These are phyloP conservation scores for Eucommia ulmoides DNA, from an alignment of 257 asterid genomes.

Conservation along the genomic window DNA sequence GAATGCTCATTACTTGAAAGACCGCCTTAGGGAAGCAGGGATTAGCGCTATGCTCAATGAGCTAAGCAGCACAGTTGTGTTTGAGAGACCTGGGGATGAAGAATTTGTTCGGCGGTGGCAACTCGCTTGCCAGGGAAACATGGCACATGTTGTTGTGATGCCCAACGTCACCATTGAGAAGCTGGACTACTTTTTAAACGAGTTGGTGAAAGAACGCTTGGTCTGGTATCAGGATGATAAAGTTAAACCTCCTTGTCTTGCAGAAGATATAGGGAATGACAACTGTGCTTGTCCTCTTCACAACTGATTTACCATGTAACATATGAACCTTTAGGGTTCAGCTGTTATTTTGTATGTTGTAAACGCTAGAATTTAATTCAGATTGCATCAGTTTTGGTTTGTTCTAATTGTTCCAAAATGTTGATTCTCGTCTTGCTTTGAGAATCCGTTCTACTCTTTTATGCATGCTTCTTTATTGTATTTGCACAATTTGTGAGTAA, in stretches of 20 bases:
- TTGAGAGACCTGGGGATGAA: conserved; percentile 12
- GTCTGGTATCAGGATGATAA: conserved; percentile 8
- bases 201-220: background rate
- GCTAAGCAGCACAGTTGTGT: conserved; percentile 15
- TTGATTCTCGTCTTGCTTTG: conserved; percentile 7
- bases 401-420: background rate
- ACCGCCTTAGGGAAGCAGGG: conserved; percentile 14
- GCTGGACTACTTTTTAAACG: conserved; percentile 7
- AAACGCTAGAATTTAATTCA: conserved; percentile 3
- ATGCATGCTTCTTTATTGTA: background rate
- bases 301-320: conserved; percentile 4
- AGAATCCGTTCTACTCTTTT: background rate
- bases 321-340: conserved; percentile 1
- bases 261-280: conserved; percentile 51
- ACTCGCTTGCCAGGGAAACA: conserved; percentile 15
- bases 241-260: conserved; percentile 42
- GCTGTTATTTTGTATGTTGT: conserved; percentile 6
- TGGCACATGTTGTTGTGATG: conserved; percentile 20
- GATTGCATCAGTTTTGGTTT: background rate
- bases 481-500: background rate
- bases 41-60: conserved; percentile 14
- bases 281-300: conserved; percentile 36
- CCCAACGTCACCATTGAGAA: conserved; percentile 11
- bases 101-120: conserved; percentile 18
- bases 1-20: conserved; percentile 11